These are phyloP conservation scores for Aspergillus brasiliensis DNA, from an alignment of 2,329 filamentous ascomycete species.

Conservation along the genomic window DNA sequence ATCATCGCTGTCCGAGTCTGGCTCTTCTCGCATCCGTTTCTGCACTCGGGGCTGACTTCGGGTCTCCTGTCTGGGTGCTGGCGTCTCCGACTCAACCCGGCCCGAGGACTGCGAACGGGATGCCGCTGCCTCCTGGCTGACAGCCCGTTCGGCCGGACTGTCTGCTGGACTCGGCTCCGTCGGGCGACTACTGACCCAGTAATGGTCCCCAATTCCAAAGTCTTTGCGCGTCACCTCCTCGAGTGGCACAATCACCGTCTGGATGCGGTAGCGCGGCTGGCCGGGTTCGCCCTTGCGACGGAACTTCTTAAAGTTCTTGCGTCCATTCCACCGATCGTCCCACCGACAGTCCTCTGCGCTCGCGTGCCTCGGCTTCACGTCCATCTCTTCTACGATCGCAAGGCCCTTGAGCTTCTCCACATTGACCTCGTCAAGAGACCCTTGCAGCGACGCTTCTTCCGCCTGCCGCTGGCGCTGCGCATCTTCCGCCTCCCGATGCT, in stretches of 20 bases:
- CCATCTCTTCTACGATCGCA: constrained; percentile 75
- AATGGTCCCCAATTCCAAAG: constrained; percentile 73
- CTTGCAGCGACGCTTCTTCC: constrained; percentile 55
- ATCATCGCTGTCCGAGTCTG: constrained; percentile 60
- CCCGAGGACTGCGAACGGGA: constrained; percentile 18
- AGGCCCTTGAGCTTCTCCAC: constrained; percentile 72
- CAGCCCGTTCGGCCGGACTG: constrained; percentile 21
- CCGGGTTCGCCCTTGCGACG: constrained; percentile 37
- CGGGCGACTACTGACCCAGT: constrained; percentile 62
- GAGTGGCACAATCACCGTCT: constrained; percentile 68
- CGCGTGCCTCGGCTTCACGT: constrained; percentile 51
- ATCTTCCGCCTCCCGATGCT: constrained; percentile 55
- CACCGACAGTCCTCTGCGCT: constrained; percentile 62
- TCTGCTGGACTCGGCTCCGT: constrained; percentile 26
- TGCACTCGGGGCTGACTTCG: constrained; percentile 19
- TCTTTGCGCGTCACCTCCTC: constrained; percentile 71
- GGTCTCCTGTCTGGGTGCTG: constrained; percentile 5
- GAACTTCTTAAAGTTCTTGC: constrained; percentile 96
- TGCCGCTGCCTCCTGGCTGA: constrained; percentile 11
- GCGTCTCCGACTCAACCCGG: constrained; percentile 24
- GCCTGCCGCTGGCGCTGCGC: constrained; percentile 54
- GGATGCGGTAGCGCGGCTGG: constrained; percentile 44
- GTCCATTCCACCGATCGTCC: constrained; percentile 88
- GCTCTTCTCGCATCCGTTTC: constrained; percentile 39
- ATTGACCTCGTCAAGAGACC: constrained; percentile 65